These are phyloP conservation scores for Adenanthera pavonina DNA, from an alignment of 306 rosid species.

Conservation along the genomic window DNA sequence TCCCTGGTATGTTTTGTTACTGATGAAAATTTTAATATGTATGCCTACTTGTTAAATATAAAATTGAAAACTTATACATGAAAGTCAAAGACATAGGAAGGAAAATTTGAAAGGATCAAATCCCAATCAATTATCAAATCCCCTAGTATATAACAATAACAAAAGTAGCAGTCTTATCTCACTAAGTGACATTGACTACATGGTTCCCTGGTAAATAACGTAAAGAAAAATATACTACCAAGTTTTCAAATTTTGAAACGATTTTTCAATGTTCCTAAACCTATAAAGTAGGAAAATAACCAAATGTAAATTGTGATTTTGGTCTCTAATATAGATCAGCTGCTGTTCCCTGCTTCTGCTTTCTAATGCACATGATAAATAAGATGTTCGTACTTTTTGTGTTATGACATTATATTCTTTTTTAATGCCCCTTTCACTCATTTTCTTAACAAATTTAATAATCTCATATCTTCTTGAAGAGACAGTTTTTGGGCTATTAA, in stretches of 20 bases:
- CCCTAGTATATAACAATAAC: too few species aligned
- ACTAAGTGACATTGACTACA: too few species aligned
- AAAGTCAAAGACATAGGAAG: not conserved
- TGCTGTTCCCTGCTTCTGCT: not conserved
- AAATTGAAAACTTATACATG: not conserved
- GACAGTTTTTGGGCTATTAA: conserved; percentile 10
- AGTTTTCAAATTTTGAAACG: too few species aligned
- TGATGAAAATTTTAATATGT: conserved; percentile 13
- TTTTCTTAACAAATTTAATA: not conserved
- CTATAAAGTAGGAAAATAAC: not conserved
- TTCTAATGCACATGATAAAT: not conserved
- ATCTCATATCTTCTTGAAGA: not conserved
- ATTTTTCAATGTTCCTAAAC: too few species aligned
- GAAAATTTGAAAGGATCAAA: not conserved
- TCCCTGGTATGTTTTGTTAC: conserved; percentile 66
- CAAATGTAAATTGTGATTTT: not conserved
- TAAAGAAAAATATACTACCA: not conserved
- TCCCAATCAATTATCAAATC: too few species aligned
- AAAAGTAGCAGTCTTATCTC: too few species aligned
- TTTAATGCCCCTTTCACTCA: not conserved
- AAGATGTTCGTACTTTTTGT: conserved; percentile 14
- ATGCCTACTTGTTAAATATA: not conserved
- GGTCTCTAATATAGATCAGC: not conserved
- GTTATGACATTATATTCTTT: not conserved
- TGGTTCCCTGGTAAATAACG: too few species aligned